Evolutionary conservation across 768 basidiomycete species (phyloP).

Genomic region (Lactarius akahatsu): DNA sequence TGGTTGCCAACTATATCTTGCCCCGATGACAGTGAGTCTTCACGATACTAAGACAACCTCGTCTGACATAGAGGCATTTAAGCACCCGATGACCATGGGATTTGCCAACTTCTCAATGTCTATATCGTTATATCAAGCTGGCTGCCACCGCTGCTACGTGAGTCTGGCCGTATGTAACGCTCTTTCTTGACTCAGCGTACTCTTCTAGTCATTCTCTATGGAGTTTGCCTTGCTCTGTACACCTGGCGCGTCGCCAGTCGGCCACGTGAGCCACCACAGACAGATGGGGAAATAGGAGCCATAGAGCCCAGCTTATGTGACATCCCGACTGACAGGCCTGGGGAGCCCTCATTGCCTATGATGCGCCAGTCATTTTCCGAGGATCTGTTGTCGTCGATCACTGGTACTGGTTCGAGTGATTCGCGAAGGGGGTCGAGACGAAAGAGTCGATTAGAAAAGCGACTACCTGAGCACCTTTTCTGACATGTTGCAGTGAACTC

Average conservation of each 20-base stretch:
- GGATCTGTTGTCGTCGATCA: conserved; percentile 3
- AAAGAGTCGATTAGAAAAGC: conserved; percentile 31
- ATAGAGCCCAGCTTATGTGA: neutral
- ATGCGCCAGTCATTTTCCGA: conserved; percentile 1
- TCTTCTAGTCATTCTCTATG: conserved; percentile 45
- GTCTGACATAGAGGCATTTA: neutral
- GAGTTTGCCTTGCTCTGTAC: conserved; percentile 42
- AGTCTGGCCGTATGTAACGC: neutral
- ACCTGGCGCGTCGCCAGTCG: conserved; percentile 37
- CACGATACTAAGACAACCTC: neutral
- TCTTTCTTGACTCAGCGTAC: conserved; percentile 9
- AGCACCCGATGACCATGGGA: conserved; percentile 43
- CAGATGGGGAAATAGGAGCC: conserved; percentile 11
- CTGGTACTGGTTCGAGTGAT: conserved; percentile 12
- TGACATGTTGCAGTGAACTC: neutral
- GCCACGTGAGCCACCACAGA: neutral
- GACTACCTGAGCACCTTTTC: conserved; percentile 30
- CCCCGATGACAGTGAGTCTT: conserved; percentile 41
- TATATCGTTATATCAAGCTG: conserved; percentile 54
- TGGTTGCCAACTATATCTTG: conserved; percentile 48
- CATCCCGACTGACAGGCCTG: neutral
- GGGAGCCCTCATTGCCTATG: neutral
- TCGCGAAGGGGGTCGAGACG: conserved; percentile 13
- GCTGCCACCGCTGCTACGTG: conserved; percentile 53
- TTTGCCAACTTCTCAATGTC: conserved; percentile 50